Percentiles rank a stretch among this genome's conserved stretches.
Evolutionary conservation across 306 rosid species (phyloP).

Genomic region (Hippophae rhamnoides): DNA sequence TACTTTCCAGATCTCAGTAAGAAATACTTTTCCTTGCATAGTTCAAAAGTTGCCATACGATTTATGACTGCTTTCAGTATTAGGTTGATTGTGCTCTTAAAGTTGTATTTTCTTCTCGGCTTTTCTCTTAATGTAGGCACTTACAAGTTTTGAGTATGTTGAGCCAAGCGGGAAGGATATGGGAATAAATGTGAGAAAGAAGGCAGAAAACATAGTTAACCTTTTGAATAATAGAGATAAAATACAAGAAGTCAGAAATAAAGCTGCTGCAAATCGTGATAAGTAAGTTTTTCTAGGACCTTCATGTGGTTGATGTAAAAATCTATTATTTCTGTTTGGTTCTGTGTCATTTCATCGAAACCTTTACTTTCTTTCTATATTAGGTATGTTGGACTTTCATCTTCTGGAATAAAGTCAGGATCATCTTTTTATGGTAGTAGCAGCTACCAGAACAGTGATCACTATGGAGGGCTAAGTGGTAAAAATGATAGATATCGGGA

Average conservation of each 20-base stretch:
- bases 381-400: slow-evolving; percentile 93
- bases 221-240: slow-evolving; percentile 87
- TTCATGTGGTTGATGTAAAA: slow-evolving; percentile 14
- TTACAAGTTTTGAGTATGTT: slow-evolving; percentile 89
- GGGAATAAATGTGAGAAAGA: slow-evolving; percentile 95
- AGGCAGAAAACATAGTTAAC: slow-evolving; percentile 64
- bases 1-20: slow-evolving; percentile 92
- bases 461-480: slow-evolving; percentile 55
- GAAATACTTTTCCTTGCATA: slow-evolving; percentile 16
- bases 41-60: slow-evolving; percentile 13
- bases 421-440: slow-evolving; percentile 47
- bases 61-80: slow-evolving; percentile 13
- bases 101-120: slow-evolving; percentile 16
- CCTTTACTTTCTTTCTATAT: slow-evolving; percentile 20
- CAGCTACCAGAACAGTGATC: slow-evolving; percentile 50
- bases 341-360: slow-evolving; percentile 6
- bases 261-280: slow-evolving; percentile 92
- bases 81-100: slow-evolving; percentile 9
- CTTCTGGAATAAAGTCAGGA: slow-evolving; percentile 82
- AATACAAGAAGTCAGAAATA: slow-evolving; percentile 79
- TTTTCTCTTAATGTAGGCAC: slow-evolving; percentile 52
- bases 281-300: slow-evolving; percentile 47
- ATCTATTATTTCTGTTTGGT: slow-evolving; percentile 9
- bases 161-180: slow-evolving; percentile 94
- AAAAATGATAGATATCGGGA: slow-evolving; percentile 41